Evolutionary conservation across 257 asterid genomes (phyloP), one percentile per base, ranked within the genome.

Genomic region (Gentiana macrophylla): DNA sequence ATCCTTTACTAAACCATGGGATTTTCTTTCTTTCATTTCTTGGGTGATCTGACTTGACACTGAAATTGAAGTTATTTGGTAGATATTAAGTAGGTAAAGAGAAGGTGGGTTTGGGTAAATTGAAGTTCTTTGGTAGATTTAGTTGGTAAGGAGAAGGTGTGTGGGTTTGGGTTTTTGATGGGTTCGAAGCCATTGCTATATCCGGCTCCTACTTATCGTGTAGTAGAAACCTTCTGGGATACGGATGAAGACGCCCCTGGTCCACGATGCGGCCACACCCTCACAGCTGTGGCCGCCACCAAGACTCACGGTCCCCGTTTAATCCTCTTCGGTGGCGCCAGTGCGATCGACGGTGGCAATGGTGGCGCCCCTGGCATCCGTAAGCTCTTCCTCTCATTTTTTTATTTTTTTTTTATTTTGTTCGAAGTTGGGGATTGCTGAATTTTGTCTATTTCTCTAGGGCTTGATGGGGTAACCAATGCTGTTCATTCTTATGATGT

Each of bases 241-340:
- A 71, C 71, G 32, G 98, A 85, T 57, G 99, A 92, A 13, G 97
- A 92, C 63, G 91, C 93, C 35, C 99, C 99, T n/a, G 99, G 97
- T 11, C 91, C 95, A 47, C 94, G 99, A 12, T 92, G 94, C 55
- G 84, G 80, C 33, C 99, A 92, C 79, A 85, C 97, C 2, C 91
- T 92, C 57, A 92, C 95, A 35, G 94, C 94, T 54, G 91, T 92
- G 35, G 85, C 95, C 44, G 97, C 95, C 12, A 78, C 97, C 51
- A 83, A 85, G 59, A 69, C 85, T 52, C 91, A 79, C 37, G 99
- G 98, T 9, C 95, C 99, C 15, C 85, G 97, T 55, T 84, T 92
- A 60, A 85, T 92, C 59, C 79, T 92, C 12, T 92, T 92, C 62
- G 97, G 99, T 49, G 99, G 99, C 54, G 95, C 94, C 66, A 92